These are phyloP conservation scores for Trichoderma parareesei DNA, from an alignment of 495 filamentous ascomycete genomes.

Conservation along the genomic window DNA sequence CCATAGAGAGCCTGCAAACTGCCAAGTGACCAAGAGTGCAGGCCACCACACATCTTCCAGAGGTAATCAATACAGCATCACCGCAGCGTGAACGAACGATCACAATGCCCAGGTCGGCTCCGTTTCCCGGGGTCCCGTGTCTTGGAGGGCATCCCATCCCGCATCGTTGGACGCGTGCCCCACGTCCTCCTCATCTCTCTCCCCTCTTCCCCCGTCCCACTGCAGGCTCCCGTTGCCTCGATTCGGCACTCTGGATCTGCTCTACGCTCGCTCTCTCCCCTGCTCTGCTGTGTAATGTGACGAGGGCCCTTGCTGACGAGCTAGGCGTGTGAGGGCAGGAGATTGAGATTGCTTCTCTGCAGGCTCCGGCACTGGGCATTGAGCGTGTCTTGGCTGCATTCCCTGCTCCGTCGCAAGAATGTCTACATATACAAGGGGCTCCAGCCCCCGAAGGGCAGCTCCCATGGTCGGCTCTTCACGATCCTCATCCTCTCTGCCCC, in stretches of 20 bases:
- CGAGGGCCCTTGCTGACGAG: not conserved
- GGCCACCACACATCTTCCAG: no score
- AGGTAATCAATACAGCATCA: no score
- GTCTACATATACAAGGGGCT: not conserved
- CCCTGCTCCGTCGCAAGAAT: not conserved
- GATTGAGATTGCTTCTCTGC: not conserved
- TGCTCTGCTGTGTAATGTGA: not conserved
- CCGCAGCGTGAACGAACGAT: not conserved
- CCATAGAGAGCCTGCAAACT: no score
- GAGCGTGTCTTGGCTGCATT: not conserved
- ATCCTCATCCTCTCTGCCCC: not conserved
- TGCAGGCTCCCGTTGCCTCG: not conserved
- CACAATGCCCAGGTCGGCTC: not conserved
- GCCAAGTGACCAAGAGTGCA: no score
- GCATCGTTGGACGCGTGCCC: not conserved
- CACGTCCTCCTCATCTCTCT: not conserved
- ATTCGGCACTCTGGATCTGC: not conserved
- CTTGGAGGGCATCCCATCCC: not conserved
- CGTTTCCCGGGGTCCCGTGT: constrained; percentile 5
- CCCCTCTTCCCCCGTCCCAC: not conserved
- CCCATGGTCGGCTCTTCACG: constrained; percentile 10
- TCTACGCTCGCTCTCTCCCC: not conserved
- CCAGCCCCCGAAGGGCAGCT: not conserved
- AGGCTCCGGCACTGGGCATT: not conserved
- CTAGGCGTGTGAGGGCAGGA: not conserved